Conservation (phyloP, 116 monocot species). For the Posidonia oceanica region DNA sequence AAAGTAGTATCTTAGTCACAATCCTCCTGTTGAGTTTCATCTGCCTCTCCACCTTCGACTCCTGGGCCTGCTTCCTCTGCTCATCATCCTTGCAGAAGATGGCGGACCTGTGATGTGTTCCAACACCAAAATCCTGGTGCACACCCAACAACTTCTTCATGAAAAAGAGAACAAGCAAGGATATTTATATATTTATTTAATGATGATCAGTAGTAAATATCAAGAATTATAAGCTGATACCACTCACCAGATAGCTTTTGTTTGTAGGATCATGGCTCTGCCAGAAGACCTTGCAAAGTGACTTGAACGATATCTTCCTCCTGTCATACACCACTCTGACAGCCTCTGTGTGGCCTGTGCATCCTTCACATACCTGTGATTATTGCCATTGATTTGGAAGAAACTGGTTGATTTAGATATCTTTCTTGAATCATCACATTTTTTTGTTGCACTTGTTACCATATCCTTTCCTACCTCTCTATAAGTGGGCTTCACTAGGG, state of each 20-base stretch:
- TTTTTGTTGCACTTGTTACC: background rate
- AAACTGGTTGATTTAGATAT: background rate
- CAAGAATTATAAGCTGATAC: background rate
- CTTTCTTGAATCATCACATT: background rate
- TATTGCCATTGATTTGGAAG: background rate
- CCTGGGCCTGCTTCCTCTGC: constrained; percentile 32
- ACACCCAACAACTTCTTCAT: background rate
- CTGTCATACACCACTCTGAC: constrained; percentile 31
- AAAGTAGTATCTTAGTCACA: constrained; percentile 26
- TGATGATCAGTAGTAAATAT: no score
- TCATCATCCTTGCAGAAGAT: constrained; percentile 39
- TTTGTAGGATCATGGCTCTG: constrained; percentile 42
- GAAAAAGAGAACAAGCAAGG: no score
- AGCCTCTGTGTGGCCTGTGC: constrained; percentile 44
- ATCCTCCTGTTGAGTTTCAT: constrained; percentile 44
- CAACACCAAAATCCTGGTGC: constrained; percentile 23
- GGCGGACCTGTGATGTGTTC: constrained; percentile 31
- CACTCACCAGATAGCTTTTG: constrained; percentile 31
- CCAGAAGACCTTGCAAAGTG: constrained; percentile 31
- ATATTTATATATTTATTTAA: background rate
- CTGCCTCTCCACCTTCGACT: constrained; percentile 33
- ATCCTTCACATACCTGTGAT: constrained; percentile 23
- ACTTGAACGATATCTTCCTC: constrained; percentile 18
- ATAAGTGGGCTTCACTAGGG: constrained; percentile 23
- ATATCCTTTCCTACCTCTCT: constrained; percentile 11